phyloP scores from a whole-genome alignment of 148 eudicot genomes.

The Bassia scoparia region DNA sequence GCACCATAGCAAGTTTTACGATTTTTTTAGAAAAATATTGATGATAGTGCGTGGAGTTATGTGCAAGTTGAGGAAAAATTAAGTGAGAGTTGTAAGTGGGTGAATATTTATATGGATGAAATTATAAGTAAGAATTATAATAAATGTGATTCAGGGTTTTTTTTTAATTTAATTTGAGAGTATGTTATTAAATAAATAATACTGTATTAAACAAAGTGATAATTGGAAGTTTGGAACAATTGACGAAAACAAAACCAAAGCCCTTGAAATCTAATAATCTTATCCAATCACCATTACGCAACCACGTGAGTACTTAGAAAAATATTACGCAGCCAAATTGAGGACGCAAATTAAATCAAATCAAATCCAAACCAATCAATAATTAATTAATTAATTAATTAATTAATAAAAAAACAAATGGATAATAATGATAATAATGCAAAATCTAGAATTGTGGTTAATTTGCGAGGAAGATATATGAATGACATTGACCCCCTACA shows the following conservation, averaged over 20 bases:
- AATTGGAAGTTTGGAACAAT: no score
- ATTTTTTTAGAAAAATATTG: no score
- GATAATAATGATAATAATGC: constrained; percentile 9
- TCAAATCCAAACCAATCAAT: background rate
- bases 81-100: no score
- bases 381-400: background rate
- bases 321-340: background rate
- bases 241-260: background rate
- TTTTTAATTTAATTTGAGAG: no score
- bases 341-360: background rate
- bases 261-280: background rate
- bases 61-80: no score
- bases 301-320: constrained; percentile 21
- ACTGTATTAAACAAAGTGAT: no score
- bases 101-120: no score
- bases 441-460: constrained; percentile 3
- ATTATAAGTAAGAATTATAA: no score
- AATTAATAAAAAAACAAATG: background rate
- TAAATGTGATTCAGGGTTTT: no score
- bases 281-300: background rate
- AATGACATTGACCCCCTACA: constrained; percentile 12
- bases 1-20: no score
- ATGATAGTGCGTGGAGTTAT: no score
- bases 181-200: no score
- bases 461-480: background rate